These are phyloP conservation scores for Anthracocystis setariae DNA, from an alignment of 1,284 basidiomycete species.

Conservation along the genomic window DNA sequence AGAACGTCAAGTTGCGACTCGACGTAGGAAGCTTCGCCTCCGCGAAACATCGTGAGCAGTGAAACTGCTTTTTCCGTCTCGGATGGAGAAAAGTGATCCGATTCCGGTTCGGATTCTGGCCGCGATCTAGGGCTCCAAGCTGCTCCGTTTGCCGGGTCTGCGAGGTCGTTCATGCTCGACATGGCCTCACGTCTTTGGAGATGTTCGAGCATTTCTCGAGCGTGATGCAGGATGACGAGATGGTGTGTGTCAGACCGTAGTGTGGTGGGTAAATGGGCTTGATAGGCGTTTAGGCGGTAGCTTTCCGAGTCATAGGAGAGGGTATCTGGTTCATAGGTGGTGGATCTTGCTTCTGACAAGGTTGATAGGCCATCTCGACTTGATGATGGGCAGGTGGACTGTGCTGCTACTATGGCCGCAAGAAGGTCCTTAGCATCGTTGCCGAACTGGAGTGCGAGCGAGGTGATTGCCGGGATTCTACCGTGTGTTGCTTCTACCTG, in stretches of 20 bases:
- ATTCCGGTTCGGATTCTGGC: not conserved
- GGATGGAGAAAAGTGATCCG: constrained; percentile 1
- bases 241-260: constrained; percentile 45
- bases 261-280: constrained; percentile 33
- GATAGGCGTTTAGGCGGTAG: constrained; percentile 38
- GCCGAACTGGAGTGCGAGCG: constrained; percentile 24
- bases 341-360: not conserved
- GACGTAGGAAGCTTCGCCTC: constrained; percentile 35
- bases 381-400: constrained; percentile 28
- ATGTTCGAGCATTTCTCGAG: constrained; percentile 50
- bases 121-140: too few relatives aligned
- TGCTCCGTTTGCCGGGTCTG: not conserved
- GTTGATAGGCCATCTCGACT: constrained; percentile 5
- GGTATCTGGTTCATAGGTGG: not conserved
- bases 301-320: constrained; percentile 4
- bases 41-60: constrained; percentile 46
- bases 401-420: constrained; percentile 26
- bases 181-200: constrained; percentile 50
- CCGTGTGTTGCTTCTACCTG: constrained; percentile 26
- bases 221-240: constrained; percentile 37
- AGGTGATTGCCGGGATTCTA: constrained; percentile 17
- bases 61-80: constrained; percentile 32
- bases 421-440: constrained; percentile 51
- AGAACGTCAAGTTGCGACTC: constrained; percentile 41
- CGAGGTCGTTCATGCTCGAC: constrained; percentile 13